phyloP scores from a whole-genome alignment of 2,329 filamentous ascomycete species.

The Aspergillus novofumigatus region DNA sequence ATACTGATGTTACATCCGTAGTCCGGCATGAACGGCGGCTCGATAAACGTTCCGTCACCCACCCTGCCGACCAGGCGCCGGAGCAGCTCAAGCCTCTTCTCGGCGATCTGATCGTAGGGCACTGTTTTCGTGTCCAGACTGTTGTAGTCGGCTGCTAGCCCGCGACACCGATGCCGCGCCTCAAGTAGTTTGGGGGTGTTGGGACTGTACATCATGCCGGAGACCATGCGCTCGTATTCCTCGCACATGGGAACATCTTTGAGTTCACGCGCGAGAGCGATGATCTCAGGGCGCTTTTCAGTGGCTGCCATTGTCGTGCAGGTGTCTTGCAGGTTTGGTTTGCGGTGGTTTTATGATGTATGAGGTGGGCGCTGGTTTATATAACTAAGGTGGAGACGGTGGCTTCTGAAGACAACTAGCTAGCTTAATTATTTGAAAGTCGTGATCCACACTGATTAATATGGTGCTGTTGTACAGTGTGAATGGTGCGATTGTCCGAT shows the following conservation, averaged over 20 bases:
- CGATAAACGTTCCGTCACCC: slow-evolving; percentile 27
- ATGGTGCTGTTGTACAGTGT: neutral
- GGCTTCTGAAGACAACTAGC: neutral
- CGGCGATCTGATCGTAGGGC: slow-evolving; percentile 23
- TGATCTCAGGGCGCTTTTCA: slow-evolving; percentile 27
- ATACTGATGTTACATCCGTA: slow-evolving; percentile 32
- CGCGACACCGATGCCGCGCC: slow-evolving; percentile 26
- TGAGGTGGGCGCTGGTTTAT: neutral
- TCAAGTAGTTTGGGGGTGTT: slow-evolving; percentile 21
- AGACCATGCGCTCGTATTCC: slow-evolving; percentile 35
- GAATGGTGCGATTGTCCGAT: neutral
- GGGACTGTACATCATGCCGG: slow-evolving; percentile 35
- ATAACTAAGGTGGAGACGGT: neutral
- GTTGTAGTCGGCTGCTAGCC: slow-evolving; percentile 27
- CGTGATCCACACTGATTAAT: neutral
- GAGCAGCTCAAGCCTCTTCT: slow-evolving; percentile 23
- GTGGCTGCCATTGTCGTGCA: slow-evolving; percentile 16
- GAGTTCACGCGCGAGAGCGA: slow-evolving; percentile 25
- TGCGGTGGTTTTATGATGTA: neutral
- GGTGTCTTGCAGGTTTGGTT: neutral
- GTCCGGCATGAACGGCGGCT: slow-evolving; percentile 29
- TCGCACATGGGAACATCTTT: slow-evolving; percentile 26
- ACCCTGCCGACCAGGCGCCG: slow-evolving; percentile 25
- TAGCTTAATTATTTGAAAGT: neutral
- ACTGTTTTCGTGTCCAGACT: slow-evolving; percentile 22